Conservation (phyloP, 2,329 filamentous ascomycete genomes). For the Coniochaeta sp. region DNA sequence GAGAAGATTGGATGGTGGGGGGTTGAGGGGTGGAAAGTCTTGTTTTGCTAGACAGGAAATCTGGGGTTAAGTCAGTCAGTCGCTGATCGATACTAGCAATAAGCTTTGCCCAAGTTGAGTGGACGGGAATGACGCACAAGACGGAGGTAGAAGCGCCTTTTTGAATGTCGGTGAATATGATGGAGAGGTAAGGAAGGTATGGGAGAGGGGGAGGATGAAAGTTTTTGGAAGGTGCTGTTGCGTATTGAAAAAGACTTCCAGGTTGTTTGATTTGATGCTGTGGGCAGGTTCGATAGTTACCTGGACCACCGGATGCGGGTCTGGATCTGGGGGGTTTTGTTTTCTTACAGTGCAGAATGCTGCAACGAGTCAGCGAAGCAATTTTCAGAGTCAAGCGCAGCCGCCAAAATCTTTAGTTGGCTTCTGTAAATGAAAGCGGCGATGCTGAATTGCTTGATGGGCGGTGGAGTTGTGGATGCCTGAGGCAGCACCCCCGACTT, state of each 20-base stretch:
- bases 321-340: neutral
- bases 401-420: neutral
- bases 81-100: too few species aligned
- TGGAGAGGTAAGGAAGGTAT: slow-evolving; percentile 7
- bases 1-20: slow-evolving; percentile 1
- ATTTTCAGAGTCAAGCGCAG: too few species aligned
- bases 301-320: slow-evolving; percentile 2
- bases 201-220: slow-evolving; percentile 8
- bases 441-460: too few species aligned
- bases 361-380: neutral
- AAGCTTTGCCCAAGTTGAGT: neutral
- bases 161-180: neutral
- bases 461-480: too few species aligned
- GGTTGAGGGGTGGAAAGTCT: neutral
- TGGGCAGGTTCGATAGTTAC: neutral
- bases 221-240: slow-evolving; percentile 1
- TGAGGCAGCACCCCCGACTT: slow-evolving; percentile 5
- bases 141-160: neutral
- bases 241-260: slow-evolving; percentile 11
- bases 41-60: slow-evolving; percentile 1
- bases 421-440: neutral
- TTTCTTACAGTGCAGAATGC: slow-evolving; percentile 1
- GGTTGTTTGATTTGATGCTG: slow-evolving; percentile 20
- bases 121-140: neutral
- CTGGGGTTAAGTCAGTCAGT: neutral